A percentile compares a stretch with the other conserved stretches of the same genome.
Conservation (phyloP, 805 yeast genomes). For the Clavispora vitiphila region DNA sequence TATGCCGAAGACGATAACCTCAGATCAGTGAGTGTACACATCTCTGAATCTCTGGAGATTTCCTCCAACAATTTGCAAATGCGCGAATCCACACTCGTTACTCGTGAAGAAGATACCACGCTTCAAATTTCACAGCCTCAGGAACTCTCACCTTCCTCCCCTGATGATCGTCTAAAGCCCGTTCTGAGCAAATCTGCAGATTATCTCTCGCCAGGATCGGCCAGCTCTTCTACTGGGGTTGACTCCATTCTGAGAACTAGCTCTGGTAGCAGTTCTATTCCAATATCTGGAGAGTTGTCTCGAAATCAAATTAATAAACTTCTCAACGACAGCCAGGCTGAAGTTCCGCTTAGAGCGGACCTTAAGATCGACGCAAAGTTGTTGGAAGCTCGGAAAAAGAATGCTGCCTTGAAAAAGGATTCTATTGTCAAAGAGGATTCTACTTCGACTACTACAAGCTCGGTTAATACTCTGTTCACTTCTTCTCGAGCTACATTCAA, state of each 20-base stretch:
- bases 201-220: neutral
- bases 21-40: neutral
- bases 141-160: neutral
- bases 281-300: constrained; percentile 1
- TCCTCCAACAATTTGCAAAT: neutral
- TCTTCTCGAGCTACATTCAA: too few species aligned
- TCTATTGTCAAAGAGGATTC: neutral
- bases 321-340: constrained; percentile 12
- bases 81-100: neutral
- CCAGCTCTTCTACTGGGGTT: neutral
- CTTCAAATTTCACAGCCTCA: neutral
- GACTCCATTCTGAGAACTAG: neutral
- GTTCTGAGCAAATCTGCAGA: too few species aligned
- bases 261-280: neutral
- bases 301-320: constrained; percentile 12
- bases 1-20: neutral
- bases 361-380: constrained; percentile 7
- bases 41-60: neutral
- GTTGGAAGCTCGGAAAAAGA: neutral
- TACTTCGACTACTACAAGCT: neutral
- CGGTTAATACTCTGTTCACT: too few species aligned
- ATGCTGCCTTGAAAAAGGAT: neutral
- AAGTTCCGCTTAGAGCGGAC: constrained; percentile 16
- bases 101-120: neutral
- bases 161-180: too few species aligned